Evolutionary conservation across 2,329 filamentous ascomycete species (phyloP).

Genomic region (Pleurostoma richardsiae): DNA sequence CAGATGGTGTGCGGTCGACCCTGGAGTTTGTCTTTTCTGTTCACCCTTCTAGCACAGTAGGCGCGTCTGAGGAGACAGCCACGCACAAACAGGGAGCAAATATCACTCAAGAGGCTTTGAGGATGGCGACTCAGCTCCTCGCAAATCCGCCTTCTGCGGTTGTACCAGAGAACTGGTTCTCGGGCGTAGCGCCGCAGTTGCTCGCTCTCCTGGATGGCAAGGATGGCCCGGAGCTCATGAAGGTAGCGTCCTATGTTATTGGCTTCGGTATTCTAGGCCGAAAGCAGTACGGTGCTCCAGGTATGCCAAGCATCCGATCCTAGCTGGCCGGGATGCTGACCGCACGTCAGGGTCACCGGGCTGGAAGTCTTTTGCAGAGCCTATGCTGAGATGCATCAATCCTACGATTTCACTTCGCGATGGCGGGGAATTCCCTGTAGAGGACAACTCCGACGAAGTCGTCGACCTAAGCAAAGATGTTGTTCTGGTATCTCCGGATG

Average conservation of each 20-base stretch:
- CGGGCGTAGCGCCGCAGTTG: conserved; percentile 55
- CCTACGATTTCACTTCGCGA: conserved; percentile 18
- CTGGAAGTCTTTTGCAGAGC: conserved; percentile 57
- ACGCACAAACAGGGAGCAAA: conserved; percentile 54
- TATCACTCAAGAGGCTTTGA: conserved; percentile 64
- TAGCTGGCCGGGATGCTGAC: not conserved
- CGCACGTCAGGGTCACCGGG: conserved; percentile 43
- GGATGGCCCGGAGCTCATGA: conserved; percentile 51
- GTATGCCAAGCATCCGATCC: conserved; percentile 18
- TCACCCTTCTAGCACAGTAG: conserved; percentile 48
- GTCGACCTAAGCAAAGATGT: conserved; percentile 37
- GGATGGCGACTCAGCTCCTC: conserved; percentile 57
- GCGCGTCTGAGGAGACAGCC: conserved; percentile 29
- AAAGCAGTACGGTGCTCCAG: conserved; percentile 59
- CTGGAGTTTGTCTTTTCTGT: conserved; percentile 69
- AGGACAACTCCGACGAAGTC: conserved; percentile 28
- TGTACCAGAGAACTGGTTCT: conserved; percentile 53
- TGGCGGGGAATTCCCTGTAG: conserved; percentile 8
- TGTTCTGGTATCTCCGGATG: conserved; percentile 39
- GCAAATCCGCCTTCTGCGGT: conserved; percentile 53
- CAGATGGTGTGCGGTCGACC: conserved; percentile 60
- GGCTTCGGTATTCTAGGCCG: conserved; percentile 63
- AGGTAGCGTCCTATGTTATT: conserved; percentile 56
- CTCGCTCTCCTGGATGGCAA: conserved; percentile 56
- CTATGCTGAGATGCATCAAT: conserved; percentile 49